Evolutionary conservation across 1,284 basidiomycete species (phyloP).

Genomic region (Mycosarcoma mackinlayi): DNA sequence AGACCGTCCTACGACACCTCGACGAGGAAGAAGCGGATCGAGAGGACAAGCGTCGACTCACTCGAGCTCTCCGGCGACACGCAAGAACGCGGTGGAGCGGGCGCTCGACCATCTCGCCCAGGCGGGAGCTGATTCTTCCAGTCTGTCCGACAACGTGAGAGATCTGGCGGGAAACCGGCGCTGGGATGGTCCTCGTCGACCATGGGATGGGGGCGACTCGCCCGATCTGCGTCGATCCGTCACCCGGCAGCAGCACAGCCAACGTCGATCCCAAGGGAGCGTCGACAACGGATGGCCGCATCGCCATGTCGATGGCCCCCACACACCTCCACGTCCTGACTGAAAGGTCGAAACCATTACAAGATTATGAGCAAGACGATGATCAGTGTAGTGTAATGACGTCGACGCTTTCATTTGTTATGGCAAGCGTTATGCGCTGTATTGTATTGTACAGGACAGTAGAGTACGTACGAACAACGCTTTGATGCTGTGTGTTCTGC

Average conservation of each 20-base stretch:
- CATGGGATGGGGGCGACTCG: constrained; percentile 8
- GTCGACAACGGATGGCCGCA: constrained; percentile 8
- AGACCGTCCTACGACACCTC: not conserved
- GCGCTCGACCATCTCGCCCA: constrained; percentile 22
- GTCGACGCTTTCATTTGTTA: too few species aligned
- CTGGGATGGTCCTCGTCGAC: constrained; percentile 2
- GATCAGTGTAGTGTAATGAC: too few species aligned
- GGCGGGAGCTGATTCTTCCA: constrained; percentile 14
- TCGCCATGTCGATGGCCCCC: too few species aligned
- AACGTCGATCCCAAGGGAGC: not conserved
- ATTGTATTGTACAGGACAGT: too few species aligned
- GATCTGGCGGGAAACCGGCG: not conserved
- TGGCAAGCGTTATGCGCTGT: too few species aligned
- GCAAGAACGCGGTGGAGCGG: constrained; percentile 24
- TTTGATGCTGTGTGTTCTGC: too few species aligned
- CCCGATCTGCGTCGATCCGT: constrained; percentile 9
- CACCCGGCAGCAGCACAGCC: constrained; percentile 6
- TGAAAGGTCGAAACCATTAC: too few species aligned
- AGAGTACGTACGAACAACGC: too few species aligned
- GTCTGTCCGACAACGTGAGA: not conserved
- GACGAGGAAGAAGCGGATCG: constrained; percentile 1
- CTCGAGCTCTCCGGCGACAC: constrained; percentile 9
- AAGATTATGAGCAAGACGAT: too few species aligned
- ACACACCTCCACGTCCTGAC: too few species aligned
- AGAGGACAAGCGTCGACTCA: constrained; percentile 1